Percentiles rank a stretch among this genome's conserved stretches.
Evolutionary conservation across 1,139 yeast genomes (phyloP).

Genomic region (Kurtzmaniella quercitrusa): DNA sequence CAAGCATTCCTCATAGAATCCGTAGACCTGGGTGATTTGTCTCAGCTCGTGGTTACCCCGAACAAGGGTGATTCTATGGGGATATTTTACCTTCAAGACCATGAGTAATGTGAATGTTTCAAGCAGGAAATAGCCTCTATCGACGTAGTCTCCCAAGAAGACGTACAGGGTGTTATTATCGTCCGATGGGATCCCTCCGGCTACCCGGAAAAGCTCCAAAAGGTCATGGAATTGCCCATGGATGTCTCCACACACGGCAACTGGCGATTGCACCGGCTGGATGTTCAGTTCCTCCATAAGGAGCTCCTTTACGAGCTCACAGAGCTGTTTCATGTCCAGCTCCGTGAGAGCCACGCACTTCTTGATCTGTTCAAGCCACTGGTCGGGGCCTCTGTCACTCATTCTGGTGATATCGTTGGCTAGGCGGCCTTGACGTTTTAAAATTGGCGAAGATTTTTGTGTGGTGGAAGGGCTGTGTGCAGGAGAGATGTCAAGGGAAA

Average conservation of each 20-base stretch:
- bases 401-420: conserved; percentile 22
- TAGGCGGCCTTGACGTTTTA: neutral
- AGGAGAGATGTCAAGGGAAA: too few species aligned
- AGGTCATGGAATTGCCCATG: conserved; percentile 98
- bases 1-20: conserved; percentile 95
- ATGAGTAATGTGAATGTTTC: conserved; percentile 89
- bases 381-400: conserved; percentile 88
- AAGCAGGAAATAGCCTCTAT: conserved; percentile 89
- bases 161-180: conserved; percentile 56
- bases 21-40: conserved; percentile 96
- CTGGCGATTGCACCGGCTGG: conserved; percentile 95
- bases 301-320: conserved; percentile 87
- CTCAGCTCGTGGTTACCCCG: conserved; percentile 97
- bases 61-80: conserved; percentile 86
- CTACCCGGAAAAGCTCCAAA: conserved; percentile 80
- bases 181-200: conserved; percentile 84
- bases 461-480: neutral
- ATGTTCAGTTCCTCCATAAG: conserved; percentile 79
- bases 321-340: conserved; percentile 91
- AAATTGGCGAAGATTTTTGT: neutral
- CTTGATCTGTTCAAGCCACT: conserved; percentile 91
- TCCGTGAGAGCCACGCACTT: conserved; percentile 88
- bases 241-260: conserved; percentile 98
- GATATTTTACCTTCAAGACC: conserved; percentile 90
- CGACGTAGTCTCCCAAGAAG: conserved; percentile 93